Conservation (phyloP, 257 asterid genomes). For the Ligustrum vulgare region DNA sequence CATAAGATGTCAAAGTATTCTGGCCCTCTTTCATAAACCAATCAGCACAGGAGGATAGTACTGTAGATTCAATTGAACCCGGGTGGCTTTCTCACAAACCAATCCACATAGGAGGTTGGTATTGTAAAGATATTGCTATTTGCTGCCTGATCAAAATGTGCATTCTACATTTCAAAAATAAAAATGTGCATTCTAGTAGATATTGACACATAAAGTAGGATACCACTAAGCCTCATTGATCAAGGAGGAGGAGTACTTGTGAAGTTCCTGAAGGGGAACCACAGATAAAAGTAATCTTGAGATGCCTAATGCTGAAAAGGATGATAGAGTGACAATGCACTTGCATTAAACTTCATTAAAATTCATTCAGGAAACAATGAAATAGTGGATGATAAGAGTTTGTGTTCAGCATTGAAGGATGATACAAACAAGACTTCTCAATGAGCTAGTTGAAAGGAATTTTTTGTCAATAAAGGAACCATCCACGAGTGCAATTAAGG, state of each 20-base stretch:
- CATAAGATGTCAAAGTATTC: not conserved
- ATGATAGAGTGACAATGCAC: conserved; percentile 2
- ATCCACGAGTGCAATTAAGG: not conserved
- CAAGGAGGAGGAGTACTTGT: not conserved
- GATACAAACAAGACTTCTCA: conserved; percentile 8
- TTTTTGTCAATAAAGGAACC: not conserved
- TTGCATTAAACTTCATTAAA: not conserved
- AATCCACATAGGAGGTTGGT: too few species aligned
- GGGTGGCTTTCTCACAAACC: too few species aligned
- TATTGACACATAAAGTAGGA: not conserved
- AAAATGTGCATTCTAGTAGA: conserved; percentile 10
- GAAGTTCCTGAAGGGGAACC: not conserved
- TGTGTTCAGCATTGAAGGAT: not conserved
- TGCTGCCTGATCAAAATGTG: conserved; percentile 8
- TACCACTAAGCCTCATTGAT: not conserved
- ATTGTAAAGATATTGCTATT: not conserved
- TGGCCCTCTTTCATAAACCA: not conserved
- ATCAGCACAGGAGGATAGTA: not conserved
- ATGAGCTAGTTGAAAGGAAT: not conserved
- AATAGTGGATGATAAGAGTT: not conserved
- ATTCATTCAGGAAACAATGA: conserved; percentile 7
- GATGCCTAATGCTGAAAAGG: not conserved
- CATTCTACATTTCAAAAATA: too few species aligned
- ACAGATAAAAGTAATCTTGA: not conserved
- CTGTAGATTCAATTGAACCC: too few species aligned